phyloP scores from a whole-genome alignment of 805 yeast species.

The Aciculoconidium aculeatum region DNA sequence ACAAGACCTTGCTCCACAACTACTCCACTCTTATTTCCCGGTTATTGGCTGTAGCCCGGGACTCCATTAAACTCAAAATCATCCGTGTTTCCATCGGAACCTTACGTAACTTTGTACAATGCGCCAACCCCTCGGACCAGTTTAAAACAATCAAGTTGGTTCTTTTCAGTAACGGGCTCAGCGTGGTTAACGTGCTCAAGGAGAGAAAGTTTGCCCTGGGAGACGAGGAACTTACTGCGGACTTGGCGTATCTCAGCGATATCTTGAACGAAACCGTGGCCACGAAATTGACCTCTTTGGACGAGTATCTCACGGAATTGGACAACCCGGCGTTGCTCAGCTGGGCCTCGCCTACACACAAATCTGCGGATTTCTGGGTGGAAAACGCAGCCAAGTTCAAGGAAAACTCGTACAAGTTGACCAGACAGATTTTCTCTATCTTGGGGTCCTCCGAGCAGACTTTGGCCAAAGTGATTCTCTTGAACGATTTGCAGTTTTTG shows the following conservation, averaged over 20 bases:
- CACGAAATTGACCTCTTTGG: conserved; percentile 76
- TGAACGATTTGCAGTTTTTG: conserved; percentile 39
- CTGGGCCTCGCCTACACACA: conserved; percentile 82
- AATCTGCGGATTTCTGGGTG: conserved; percentile 82
- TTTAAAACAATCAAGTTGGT: conserved; percentile 58
- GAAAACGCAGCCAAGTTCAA: conserved; percentile 75
- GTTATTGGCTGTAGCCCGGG: conserved; percentile 57
- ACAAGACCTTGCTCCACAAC: conserved; percentile 41
- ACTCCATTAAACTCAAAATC: conserved; percentile 87
- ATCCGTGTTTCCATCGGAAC: conserved; percentile 78
- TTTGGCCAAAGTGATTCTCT: conserved; percentile 28
- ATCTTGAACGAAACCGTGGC: conserved; percentile 68
- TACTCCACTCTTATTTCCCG: conserved; percentile 51
- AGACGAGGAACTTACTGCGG: conserved; percentile 82
- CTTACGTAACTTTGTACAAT: conserved; percentile 52
- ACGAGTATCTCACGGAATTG: conserved; percentile 83
- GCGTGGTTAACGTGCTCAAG: conserved; percentile 59
- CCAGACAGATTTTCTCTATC: conserved; percentile 54
- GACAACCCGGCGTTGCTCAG: conserved; percentile 72
- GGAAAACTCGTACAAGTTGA: conserved; percentile 67
- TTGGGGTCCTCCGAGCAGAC: conserved; percentile 30
- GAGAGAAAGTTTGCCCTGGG: conserved; percentile 80
- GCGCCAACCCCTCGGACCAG: conserved; percentile 26
- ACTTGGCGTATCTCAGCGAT: conserved; percentile 53
- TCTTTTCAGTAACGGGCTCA: conserved; percentile 69